Percentiles rank a stretch among this genome's conserved stretches.
Conservation (phyloP, 2,329 filamentous ascomycete genomes). For the Venturia oleaginea region DNA sequence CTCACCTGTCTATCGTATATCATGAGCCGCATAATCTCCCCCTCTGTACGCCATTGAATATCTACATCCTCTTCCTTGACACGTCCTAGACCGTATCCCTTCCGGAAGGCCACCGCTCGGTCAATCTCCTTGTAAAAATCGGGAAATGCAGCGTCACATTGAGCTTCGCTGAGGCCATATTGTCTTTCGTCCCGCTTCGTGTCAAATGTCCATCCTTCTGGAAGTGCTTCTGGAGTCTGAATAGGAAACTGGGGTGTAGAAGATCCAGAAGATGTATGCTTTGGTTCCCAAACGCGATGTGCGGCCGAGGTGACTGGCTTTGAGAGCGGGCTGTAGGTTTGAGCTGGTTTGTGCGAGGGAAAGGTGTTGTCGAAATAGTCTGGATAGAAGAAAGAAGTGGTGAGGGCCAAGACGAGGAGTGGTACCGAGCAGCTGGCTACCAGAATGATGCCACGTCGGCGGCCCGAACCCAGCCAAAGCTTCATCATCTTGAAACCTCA, state of each 20-base stretch:
- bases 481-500: conserved; percentile 10
- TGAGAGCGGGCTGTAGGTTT: not conserved
- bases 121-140: conserved; percentile 22
- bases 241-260: not conserved
- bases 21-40: conserved; percentile 20
- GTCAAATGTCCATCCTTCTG: conserved; percentile 12
- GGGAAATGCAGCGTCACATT: conserved; percentile 21
- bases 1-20: conserved; percentile 23
- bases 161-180: conserved; percentile 18
- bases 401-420: conserved; percentile 1
- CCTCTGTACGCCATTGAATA: conserved; percentile 16
- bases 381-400: conserved; percentile 3
- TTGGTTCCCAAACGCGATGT: not conserved
- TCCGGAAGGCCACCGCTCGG: conserved; percentile 17
- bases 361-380: conserved; percentile 1
- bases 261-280: not conserved
- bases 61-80: conserved; percentile 20
- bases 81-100: conserved; percentile 15
- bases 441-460: conserved; percentile 3
- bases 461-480: not conserved
- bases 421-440: not conserved
- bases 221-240: not conserved
- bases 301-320: not conserved
- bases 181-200: conserved; percentile 19
- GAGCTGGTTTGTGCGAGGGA: not conserved